These are phyloP conservation scores for Lolium multiflorum DNA, from an alignment of 176 grass and related monocot species.

Conservation along the genomic window DNA sequence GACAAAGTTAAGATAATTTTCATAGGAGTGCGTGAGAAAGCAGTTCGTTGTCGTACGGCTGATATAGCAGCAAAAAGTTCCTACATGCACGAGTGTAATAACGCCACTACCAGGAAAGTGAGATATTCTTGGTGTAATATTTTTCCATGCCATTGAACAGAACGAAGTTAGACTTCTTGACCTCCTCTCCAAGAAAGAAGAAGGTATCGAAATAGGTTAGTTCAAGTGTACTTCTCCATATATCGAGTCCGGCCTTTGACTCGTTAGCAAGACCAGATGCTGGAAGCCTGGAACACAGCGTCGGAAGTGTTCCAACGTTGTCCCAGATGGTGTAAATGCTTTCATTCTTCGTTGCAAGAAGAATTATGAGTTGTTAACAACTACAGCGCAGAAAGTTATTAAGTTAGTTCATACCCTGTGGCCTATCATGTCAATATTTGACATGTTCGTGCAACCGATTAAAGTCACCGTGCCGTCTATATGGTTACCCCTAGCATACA, in stretches of 20 bases:
- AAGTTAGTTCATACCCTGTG: neutral
- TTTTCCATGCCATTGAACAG: conserved; percentile 29
- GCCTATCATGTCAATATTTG: conserved; percentile 3
- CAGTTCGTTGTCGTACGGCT: no score
- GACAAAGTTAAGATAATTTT: no score
- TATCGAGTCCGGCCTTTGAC: conserved; percentile 14
- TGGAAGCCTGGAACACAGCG: neutral
- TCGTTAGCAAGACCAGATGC: neutral
- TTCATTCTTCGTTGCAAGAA: neutral
- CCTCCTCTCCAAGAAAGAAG: neutral
- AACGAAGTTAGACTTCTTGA: neutral
- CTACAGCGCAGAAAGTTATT: no score
- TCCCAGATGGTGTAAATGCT: neutral
- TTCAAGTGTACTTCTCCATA: neutral
- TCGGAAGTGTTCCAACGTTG: conserved; percentile 9
- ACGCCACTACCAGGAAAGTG: conserved; percentile 19
- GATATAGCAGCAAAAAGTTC: neutral
- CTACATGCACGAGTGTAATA: neutral
- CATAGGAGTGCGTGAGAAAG: no score
- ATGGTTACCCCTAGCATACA: no score
- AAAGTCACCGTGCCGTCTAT: no score
- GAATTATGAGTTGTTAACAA: neutral
- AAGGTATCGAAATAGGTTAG: neutral
- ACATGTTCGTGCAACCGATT: no score
- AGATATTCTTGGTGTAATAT: neutral